Conservation (phyloP, 257 asterid genomes). For the Capsicum chinense region DNA sequence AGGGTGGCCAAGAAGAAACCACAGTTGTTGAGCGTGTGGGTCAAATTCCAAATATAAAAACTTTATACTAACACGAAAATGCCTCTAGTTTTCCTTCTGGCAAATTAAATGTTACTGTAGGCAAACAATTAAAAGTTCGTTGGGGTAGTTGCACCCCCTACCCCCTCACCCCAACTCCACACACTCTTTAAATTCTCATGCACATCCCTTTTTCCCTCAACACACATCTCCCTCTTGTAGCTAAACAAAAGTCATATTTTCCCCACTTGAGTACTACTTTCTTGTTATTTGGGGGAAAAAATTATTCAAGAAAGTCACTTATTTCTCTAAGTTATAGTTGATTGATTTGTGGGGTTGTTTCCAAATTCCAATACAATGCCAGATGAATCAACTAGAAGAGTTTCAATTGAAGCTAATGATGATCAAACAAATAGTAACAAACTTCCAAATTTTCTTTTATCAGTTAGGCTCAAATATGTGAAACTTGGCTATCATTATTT, state of each 20-base stretch:
- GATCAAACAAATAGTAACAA: constrained; percentile 15
- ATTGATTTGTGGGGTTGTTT: constrained; percentile 2
- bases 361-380: constrained; percentile 39
- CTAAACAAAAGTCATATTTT: background rate
- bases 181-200: constrained; percentile 50
- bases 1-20: constrained; percentile 37
- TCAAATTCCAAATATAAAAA: background rate
- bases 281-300: background rate
- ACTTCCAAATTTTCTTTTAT: constrained; percentile 62
- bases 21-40: constrained; percentile 24
- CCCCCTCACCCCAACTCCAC: constrained; percentile 7
- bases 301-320: background rate
- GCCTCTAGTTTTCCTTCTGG: constrained; percentile 45
- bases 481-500: constrained; percentile 72
- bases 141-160: constrained; percentile 62
- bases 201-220: constrained; percentile 34
- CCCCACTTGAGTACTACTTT: background rate
- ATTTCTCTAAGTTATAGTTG: constrained; percentile 14
- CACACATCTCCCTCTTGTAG: constrained; percentile 5
- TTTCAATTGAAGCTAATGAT: constrained; percentile 44
- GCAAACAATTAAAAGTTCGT: constrained; percentile 59
- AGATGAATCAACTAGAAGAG: constrained; percentile 34
- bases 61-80: constrained; percentile 27
- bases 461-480: constrained; percentile 63
- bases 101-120: constrained; percentile 53